Percentiles rank a stretch among this genome's conserved stretches.
phyloP scores from a whole-genome alignment of 163 green algal genomes.

The Coccomyxa subellipsoidea region DNA sequence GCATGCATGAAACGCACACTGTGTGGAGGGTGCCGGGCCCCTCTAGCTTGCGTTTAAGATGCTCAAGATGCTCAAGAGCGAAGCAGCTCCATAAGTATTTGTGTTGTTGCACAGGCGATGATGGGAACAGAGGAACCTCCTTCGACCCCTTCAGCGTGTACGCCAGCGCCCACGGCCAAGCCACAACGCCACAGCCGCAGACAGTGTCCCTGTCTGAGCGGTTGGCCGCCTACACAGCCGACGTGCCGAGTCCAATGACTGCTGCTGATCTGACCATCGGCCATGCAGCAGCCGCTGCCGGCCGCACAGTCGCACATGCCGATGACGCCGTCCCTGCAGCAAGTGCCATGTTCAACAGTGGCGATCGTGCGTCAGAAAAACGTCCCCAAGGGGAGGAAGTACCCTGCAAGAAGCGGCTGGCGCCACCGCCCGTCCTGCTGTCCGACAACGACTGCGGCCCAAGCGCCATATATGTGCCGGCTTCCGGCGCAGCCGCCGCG shows the following conservation, averaged over 20 bases:
- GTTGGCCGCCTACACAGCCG: too few relatives aligned
- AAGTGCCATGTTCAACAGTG: too few relatives aligned
- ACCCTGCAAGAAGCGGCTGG: background rate
- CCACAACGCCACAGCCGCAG: background rate
- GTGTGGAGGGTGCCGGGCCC: too few relatives aligned
- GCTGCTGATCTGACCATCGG: background rate
- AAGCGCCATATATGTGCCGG: background rate
- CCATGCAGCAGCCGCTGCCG: background rate
- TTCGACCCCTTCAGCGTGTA: background rate
- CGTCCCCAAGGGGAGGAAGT: background rate
- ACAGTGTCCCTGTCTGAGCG: background rate
- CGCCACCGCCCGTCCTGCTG: background rate
- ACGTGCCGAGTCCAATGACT: background rate
- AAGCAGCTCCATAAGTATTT: too few relatives aligned
- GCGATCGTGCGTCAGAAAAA: too few relatives aligned
- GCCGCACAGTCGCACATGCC: too few relatives aligned
- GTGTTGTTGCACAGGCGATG: background rate
- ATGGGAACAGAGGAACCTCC: background rate
- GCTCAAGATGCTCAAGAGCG: background rate
- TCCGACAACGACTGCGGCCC: background rate
- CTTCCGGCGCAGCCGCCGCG: too few relatives aligned
- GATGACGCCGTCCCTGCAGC: too few relatives aligned
- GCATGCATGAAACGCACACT: too few relatives aligned
- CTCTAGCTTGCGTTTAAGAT: background rate
- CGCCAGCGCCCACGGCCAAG: background rate